Evolutionary conservation across 495 filamentous ascomycete genomes (phyloP).

Genomic region (Gamarada debralockiae): DNA sequence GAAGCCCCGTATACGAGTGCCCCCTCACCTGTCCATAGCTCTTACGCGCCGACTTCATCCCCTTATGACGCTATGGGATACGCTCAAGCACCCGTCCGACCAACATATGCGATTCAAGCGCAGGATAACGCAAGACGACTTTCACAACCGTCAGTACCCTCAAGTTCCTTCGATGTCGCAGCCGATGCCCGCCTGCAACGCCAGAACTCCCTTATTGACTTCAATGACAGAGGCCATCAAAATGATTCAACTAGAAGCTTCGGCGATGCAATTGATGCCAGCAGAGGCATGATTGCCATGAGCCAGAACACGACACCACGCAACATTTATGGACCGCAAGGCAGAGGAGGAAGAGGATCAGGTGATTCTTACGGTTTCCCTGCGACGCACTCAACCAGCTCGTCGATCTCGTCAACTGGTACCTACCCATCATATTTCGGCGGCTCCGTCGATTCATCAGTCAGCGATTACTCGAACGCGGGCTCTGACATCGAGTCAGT

Average conservation of each 20-base stretch:
- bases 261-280: conserved; percentile 82
- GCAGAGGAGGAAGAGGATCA: conserved; percentile 57
- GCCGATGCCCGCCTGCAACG: conserved; percentile 40
- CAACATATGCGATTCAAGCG: conserved; percentile 44
- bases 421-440: conserved; percentile 73
- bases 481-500: conserved; percentile 80
- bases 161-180: conserved; percentile 40
- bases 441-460: conserved; percentile 81
- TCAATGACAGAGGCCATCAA: conserved; percentile 49
- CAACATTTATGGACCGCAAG: conserved; percentile 76
- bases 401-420: conserved; percentile 82
- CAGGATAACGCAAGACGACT: conserved; percentile 67
- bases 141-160: conserved; percentile 83
- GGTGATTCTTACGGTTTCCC: conserved; percentile 94
- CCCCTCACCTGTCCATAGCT: conserved; percentile 57
- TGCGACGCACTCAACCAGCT: conserved; percentile 83
- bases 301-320: conserved; percentile 87
- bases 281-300: conserved; percentile 89
- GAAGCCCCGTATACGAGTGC: conserved; percentile 46
- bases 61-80: conserved; percentile 62
- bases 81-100: conserved; percentile 59
- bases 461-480: conserved; percentile 91
- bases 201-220: conserved; percentile 59
- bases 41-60: conserved; percentile 66
- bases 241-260: conserved; percentile 64